These are phyloP conservation scores for Rhododendron kiyosumense DNA, from an alignment of 148 eudicot genomes.

Conservation along the genomic window DNA sequence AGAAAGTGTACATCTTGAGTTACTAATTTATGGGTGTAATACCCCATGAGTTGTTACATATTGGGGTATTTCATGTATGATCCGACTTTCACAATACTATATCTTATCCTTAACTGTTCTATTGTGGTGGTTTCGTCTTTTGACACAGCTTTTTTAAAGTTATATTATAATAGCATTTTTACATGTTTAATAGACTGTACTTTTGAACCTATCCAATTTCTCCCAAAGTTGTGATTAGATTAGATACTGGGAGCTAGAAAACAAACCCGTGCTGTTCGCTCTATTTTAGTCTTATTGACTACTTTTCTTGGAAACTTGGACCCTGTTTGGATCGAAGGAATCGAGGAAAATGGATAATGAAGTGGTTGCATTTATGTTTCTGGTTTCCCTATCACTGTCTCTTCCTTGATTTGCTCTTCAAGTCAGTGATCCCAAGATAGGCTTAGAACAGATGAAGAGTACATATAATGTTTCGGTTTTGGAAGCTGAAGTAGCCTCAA, in stretches of 20 bases:
- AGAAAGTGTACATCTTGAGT: conserved; percentile 5
- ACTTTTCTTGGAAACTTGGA: neutral
- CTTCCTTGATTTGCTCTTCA: neutral
- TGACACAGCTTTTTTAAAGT: neutral
- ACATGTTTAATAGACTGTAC: neutral
- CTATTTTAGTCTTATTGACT: neutral
- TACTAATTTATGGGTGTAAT: neutral
- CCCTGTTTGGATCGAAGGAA: neutral
- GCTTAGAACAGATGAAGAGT: neutral
- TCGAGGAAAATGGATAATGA: neutral
- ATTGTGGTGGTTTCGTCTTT: no score
- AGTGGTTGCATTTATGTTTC: neutral
- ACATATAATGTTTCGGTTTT: neutral
- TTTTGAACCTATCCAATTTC: neutral
- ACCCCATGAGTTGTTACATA: neutral
- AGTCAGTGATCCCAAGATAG: neutral
- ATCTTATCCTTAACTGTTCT: neutral
- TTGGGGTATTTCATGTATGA: neutral
- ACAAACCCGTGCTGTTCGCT: neutral
- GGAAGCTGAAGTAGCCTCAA: neutral
- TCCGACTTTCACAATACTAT: neutral
- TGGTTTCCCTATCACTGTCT: neutral
- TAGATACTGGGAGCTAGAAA: neutral
- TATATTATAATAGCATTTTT: neutral
- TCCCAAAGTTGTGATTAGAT: neutral